Evolutionary conservation across 352 stramenopile species (phyloP).

Genomic region (Pythium brassicae): DNA sequence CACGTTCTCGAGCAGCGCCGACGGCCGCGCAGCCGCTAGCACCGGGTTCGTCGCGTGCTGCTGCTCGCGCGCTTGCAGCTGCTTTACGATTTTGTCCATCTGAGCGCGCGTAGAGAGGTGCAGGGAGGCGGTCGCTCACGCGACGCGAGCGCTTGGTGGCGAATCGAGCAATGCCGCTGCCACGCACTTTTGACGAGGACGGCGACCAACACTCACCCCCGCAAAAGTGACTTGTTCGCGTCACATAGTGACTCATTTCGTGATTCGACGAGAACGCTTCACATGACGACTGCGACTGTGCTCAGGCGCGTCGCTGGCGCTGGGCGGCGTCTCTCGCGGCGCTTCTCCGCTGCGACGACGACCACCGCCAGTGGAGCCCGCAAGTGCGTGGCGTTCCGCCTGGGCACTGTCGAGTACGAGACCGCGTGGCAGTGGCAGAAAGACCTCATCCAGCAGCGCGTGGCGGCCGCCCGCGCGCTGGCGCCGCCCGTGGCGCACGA

Average conservation of each 20-base stretch:
- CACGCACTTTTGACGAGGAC: not conserved
- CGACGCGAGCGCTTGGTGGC: too few species aligned
- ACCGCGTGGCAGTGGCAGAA: slow-evolving; percentile 88
- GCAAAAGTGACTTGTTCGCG: too few species aligned
- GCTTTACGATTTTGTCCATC: slow-evolving; percentile 48
- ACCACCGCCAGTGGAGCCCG: not conserved
- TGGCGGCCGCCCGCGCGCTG: slow-evolving; percentile 43
- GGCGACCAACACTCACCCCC: not conserved
- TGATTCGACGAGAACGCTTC: too few species aligned
- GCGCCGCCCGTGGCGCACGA: slow-evolving; percentile 67
- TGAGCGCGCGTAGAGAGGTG: too few species aligned
- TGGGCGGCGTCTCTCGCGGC: too few species aligned
- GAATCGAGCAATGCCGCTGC: not conserved
- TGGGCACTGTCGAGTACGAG: slow-evolving; percentile 77
- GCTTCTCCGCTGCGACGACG: not conserved
- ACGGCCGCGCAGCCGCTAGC: slow-evolving; percentile 15
- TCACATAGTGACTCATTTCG: too few species aligned
- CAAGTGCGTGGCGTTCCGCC: slow-evolving; percentile 63
- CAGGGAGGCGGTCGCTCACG: too few species aligned
- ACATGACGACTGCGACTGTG: too few species aligned
- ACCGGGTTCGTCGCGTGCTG: slow-evolving; percentile 22
- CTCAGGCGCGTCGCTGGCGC: too few species aligned
- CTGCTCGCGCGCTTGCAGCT: slow-evolving; percentile 17
- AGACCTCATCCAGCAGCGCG: slow-evolving; percentile 77
- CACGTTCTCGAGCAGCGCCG: slow-evolving; percentile 46